These are phyloP conservation scores for Moniliophthora roreri DNA, from an alignment of 1,284 basidiomycete species.

Conservation along the genomic window DNA sequence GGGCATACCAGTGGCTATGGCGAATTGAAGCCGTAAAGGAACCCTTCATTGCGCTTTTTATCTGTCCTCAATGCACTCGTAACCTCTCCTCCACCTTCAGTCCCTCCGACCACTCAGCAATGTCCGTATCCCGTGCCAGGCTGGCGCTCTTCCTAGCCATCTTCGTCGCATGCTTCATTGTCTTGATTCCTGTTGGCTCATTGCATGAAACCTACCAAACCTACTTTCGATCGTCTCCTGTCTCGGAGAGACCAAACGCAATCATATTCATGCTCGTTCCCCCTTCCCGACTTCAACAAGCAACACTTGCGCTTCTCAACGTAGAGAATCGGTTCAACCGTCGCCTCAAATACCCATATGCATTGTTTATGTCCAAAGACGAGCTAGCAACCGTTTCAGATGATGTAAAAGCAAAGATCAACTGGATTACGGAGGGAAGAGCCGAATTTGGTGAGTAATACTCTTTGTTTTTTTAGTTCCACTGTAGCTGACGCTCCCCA, in stretches of 20 bases:
- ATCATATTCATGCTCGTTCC: slow-evolving; percentile 28
- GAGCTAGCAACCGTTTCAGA: slow-evolving; percentile 22
- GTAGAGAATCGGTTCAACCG: slow-evolving; percentile 30
- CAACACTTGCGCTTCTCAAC: slow-evolving; percentile 25
- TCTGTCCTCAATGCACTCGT: no score
- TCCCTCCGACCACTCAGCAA: background rate
- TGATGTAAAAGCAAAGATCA: slow-evolving; percentile 22
- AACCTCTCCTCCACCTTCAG: no score
- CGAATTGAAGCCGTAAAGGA: no score
- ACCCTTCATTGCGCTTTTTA: no score
- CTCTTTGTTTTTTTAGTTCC: slow-evolving; percentile 6
- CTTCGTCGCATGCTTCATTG: background rate
- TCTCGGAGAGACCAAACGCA: slow-evolving; percentile 20
- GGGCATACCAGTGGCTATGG: no score
- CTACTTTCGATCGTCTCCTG: slow-evolving; percentile 9
- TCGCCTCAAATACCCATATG: slow-evolving; percentile 27
- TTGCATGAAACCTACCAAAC: slow-evolving; percentile 5
- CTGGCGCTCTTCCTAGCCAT: slow-evolving; percentile 1
- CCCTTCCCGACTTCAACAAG: slow-evolving; percentile 24
- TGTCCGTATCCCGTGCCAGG: slow-evolving; percentile 9
- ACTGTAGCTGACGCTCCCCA: slow-evolving; percentile 2
- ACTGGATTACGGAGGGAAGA: slow-evolving; percentile 26
- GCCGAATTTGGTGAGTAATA: slow-evolving; percentile 28
- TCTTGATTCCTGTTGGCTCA: slow-evolving; percentile 6
- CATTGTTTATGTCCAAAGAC: slow-evolving; percentile 25